Base-by-base conservation (phyloP, 1,139 yeast genomes). In the Geotrichum klebahnii region DNA sequence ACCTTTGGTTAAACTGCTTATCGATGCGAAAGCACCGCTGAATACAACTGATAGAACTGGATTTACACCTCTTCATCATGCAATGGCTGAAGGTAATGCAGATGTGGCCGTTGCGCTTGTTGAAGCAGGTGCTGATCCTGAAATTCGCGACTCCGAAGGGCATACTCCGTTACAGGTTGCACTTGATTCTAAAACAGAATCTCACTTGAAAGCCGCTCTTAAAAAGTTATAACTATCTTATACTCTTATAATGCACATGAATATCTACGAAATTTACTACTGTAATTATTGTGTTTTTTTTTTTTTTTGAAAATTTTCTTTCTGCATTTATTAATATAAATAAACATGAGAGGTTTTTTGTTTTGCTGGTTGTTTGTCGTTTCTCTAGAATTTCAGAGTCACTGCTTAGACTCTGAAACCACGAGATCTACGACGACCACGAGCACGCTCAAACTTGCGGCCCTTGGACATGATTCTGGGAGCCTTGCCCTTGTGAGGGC, bases 401-500 rank as follows among this genome's bases (percentile, higher is more conserved):
- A n/a, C n/a, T n/a, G 36, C 42, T 88, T 92, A 92, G 78, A 94
- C 99, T 88, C 92, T 94, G 98, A 92, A 92, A 81, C 96, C 98
- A 84, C 95, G 88, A 65, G 97, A 90, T 76, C 81, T 84, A 82
- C 99, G 84, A 78, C 86, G 94, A 84, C 98, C 99, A 87, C 99
- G 92, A 70, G 97, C 98, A 79, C 94, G 88, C 84, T 94, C 98
- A 83, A 92, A 90, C 81, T 92, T 94, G 83, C 97, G 92, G 75
- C 98, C 98, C 77, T 81, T 89, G 63, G 97, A 90, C 72, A 78
- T 71, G 76, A 92, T 84, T 82, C 95, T 89, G 79, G 99, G 99
- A 71, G 97, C 98, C 87, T 92, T 94, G 79, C 82, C 79, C 83
- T 87, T 86, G 95, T 94, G 97, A 71, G 98, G 99, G 79, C 98